These are phyloP conservation scores for Mortierella sp. DNA, from an alignment of 371 early-diverging fungal species.

Conservation along the genomic window DNA sequence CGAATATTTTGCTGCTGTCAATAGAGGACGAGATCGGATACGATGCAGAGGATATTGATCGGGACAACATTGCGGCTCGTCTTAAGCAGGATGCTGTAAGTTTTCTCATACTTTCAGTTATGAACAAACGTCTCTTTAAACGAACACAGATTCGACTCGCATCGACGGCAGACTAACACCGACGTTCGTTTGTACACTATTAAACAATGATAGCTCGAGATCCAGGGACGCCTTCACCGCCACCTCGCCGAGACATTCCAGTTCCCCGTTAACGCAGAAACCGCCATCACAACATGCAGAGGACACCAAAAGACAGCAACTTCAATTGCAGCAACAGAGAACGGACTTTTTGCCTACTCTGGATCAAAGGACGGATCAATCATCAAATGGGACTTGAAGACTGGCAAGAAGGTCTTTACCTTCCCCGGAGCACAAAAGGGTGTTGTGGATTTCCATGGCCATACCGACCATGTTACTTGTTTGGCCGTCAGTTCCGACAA, in stretches of 20 bases:
- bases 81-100: constrained; percentile 86
- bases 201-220: constrained; percentile 58
- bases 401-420: constrained; percentile 70
- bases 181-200: background rate
- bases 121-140: background rate
- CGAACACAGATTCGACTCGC: background rate
- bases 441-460: constrained; percentile 84
- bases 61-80: constrained; percentile 92
- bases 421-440: constrained; percentile 83
- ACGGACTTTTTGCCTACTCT: constrained; percentile 82
- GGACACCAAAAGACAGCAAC: constrained; percentile 88
- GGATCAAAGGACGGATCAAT: constrained; percentile 93
- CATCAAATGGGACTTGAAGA: constrained; percentile 83
- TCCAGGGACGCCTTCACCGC: constrained; percentile 58
- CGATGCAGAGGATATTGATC: constrained; percentile 94
- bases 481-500: constrained; percentile 89
- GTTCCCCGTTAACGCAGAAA: constrained; percentile 60
- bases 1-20: background rate
- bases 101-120: background rate
- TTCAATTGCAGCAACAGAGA: constrained; percentile 79
- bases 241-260: constrained; percentile 53
- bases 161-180: background rate
- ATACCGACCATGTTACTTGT: constrained; percentile 85
- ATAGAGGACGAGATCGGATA: constrained; percentile 78
- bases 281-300: constrained; percentile 60